phyloP scores from a whole-genome alignment of 2,329 filamentous ascomycete species.

The Decorospora gaudefroyi region DNA sequence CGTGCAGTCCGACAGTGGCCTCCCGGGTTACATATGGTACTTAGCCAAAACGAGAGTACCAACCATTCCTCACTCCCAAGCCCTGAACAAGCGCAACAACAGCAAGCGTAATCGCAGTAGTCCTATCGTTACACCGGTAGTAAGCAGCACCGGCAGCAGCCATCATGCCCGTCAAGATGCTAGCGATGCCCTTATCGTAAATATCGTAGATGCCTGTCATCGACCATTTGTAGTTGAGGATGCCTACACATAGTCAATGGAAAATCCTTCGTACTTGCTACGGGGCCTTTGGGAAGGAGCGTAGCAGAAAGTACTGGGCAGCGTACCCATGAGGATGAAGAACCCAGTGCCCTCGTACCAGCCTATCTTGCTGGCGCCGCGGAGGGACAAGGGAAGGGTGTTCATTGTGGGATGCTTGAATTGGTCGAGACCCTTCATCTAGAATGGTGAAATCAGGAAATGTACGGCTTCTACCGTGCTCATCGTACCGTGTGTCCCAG shows the following conservation, averaged over 20 bases:
- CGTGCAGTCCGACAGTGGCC: too few species aligned
- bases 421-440: constrained; percentile 44
- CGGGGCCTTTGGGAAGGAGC: neutral
- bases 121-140: constrained; percentile 32
- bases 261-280: neutral
- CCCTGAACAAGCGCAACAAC: constrained; percentile 35
- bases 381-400: constrained; percentile 33
- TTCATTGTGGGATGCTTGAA: constrained; percentile 43
- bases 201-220: constrained; percentile 38
- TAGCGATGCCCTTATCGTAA: constrained; percentile 40
- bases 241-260: constrained; percentile 13
- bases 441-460: neutral
- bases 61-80: constrained; percentile 28
- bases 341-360: constrained; percentile 48
- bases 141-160: constrained; percentile 33
- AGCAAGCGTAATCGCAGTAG: constrained; percentile 28
- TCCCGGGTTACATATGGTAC: too few species aligned
- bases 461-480: too few species aligned
- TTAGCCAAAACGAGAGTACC: constrained; percentile 21
- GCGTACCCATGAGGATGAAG: constrained; percentile 42
- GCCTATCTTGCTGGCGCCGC: constrained; percentile 39
- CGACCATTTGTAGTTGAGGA: constrained; percentile 46
- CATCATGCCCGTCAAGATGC: constrained; percentile 32
- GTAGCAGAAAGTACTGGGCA: neutral
- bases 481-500: constrained; percentile 44